A percentile compares a stretch with the other conserved stretches of the same genome.
phyloP scores from a whole-genome alignment of 768 basidiomycete species.

The Thelephora ganbajun region DNA sequence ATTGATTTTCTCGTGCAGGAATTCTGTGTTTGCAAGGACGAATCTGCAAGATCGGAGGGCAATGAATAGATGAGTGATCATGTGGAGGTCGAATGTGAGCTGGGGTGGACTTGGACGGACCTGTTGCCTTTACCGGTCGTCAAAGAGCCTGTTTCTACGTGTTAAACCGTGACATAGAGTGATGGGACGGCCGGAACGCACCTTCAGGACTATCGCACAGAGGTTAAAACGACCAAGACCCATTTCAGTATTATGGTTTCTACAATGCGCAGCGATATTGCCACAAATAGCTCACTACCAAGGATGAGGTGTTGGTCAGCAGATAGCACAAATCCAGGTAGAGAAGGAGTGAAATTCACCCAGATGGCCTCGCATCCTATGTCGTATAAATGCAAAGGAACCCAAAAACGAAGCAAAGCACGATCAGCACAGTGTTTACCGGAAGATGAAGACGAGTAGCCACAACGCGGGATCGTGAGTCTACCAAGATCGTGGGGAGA shows the following conservation, averaged over 20 bases:
- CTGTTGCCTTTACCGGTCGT: conserved; percentile 66
- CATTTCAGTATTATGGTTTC: conserved; percentile 7
- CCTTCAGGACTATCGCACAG: conserved; percentile 3
- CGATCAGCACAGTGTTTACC: neutral
- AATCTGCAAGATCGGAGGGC: conserved; percentile 25
- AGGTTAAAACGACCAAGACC: conserved; percentile 1
- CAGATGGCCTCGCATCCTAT: conserved; percentile 38
- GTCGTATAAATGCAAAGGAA: too few species aligned
- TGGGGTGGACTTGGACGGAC: conserved; percentile 18
- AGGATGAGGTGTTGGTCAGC: neutral
- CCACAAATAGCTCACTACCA: too few species aligned
- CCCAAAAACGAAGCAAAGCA: too few species aligned
- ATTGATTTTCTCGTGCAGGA: conserved; percentile 54
- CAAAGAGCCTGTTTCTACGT: conserved; percentile 34
- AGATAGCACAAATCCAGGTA: conserved; percentile 14
- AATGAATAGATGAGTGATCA: conserved; percentile 1
- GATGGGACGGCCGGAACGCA: conserved; percentile 1
- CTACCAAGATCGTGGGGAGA: too few species aligned
- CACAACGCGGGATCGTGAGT: too few species aligned
- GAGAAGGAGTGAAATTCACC: conserved; percentile 27
- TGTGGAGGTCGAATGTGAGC: too few species aligned
- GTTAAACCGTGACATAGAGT: conserved; percentile 6
- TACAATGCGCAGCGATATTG: neutral
- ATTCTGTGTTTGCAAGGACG: conserved; percentile 59
- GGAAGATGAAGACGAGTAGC: too few species aligned